phyloP scores from a whole-genome alignment of 345 rosid genomes.

The Rhodamnia argentea region DNA sequence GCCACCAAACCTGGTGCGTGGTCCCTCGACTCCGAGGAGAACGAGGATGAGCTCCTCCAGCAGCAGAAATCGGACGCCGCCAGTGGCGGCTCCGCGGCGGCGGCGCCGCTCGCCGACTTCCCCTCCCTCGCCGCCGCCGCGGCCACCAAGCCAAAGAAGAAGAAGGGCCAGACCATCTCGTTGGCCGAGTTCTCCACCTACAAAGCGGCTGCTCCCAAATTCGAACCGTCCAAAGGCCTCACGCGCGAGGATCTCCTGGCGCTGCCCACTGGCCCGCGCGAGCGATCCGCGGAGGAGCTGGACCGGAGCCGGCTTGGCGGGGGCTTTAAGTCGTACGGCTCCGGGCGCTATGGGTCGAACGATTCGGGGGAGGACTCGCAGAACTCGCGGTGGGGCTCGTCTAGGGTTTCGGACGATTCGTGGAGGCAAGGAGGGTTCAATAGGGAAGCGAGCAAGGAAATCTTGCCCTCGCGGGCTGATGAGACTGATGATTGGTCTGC shows the following conservation, averaged over 20 bases:
- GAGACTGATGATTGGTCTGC: constrained; percentile 90
- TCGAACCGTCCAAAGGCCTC: constrained; percentile 11
- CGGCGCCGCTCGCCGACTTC: neutral
- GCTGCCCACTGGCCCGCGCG: constrained; percentile 89
- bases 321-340: constrained; percentile 51
- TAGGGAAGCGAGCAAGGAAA: constrained; percentile 38
- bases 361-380: constrained; percentile 25
- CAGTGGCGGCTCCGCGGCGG: constrained; percentile 3
- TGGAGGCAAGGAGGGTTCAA: neutral
- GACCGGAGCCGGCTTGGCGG: constrained; percentile 70
- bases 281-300: constrained; percentile 80
- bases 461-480: constrained; percentile 70
- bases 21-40: constrained; percentile 86
- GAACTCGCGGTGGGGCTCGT: constrained; percentile 15
- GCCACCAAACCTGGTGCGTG: constrained; percentile 86
- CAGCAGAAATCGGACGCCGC: constrained; percentile 14
- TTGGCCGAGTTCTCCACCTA: constrained; percentile 46
- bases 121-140: constrained; percentile 31
- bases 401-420: neutral
- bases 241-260: constrained; percentile 44
- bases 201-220: constrained; percentile 17
- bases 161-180: constrained; percentile 61
- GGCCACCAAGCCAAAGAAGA: constrained; percentile 64
- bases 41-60: constrained; percentile 58
- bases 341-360: constrained; percentile 6